A percentile compares a stretch with the other conserved stretches of the same genome.
Conservation (phyloP, 2,329 filamentous ascomycete genomes). For the Nakataea oryzae region DNA sequence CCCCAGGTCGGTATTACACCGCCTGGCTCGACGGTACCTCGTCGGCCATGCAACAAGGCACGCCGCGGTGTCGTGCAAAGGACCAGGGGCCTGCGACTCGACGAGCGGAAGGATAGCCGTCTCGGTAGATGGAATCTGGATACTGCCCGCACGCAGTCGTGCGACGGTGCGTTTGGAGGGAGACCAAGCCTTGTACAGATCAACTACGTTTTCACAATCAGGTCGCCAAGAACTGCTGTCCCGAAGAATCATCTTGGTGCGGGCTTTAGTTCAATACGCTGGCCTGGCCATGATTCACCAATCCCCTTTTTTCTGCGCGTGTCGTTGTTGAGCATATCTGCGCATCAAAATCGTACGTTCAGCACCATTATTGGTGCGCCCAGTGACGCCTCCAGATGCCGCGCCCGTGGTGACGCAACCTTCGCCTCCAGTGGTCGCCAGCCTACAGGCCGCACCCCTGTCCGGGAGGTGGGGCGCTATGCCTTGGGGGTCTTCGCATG, state of each 20-base stretch:
- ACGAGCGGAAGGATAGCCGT: background rate
- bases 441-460: background rate
- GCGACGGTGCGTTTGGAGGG: background rate
- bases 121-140: background rate
- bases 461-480: no score
- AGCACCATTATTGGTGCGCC: no score
- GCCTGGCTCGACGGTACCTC: no score
- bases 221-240: background rate
- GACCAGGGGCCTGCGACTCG: background rate
- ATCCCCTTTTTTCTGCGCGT: background rate
- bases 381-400: no score
- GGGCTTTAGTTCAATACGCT: no score
- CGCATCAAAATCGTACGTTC: background rate
- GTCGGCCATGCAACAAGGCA: background rate
- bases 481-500: no score
- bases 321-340: background rate
- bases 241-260: no score
- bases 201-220: background rate
- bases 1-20: slow-evolving; percentile 37
- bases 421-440: background rate
- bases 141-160: background rate
- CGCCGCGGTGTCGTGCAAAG: background rate
- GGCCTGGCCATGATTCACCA: background rate
- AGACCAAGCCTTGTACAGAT: background rate
- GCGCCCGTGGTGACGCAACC: background rate